Evolutionary conservation across 1,284 basidiomycete species (phyloP), one percentile per base, ranked within the genome.

Genomic region (Microbotryum violaceum): DNA sequence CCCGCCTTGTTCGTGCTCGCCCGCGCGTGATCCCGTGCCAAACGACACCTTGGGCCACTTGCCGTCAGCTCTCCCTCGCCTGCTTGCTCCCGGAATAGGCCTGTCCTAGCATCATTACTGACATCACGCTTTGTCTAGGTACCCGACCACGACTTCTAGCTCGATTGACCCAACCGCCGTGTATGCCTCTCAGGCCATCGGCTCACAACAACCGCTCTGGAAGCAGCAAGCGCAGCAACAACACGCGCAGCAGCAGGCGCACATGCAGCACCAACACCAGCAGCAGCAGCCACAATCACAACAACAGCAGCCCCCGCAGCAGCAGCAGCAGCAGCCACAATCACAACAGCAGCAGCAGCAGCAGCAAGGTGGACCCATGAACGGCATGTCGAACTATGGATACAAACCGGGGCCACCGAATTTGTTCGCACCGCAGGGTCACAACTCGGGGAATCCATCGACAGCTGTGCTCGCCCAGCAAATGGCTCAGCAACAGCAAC

Each of bases 381-480:
- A 12, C 44, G 45, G 55, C 16, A 49, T 31, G 8, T 47, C 42
- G 21, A 18, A 42, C 6, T 23, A 50, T 31, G 14, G 27, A 4
- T 56, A 14, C 47, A 57, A 44, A 49, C 20, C 16, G 25, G 46
- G 23, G 48, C 42, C 16, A 42, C 23, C 48, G 37, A 25, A 21
- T 6, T n/a, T 18, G 33, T 37, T 44, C 37, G 20, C 21, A 20
- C 49, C 47, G 46, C 51, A 53, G 23, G 20, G 16, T 45, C 37
- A 33, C 12, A 31, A 52, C 12, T 18, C 51, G 7, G 33, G 33
- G n/a, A 52, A 52, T 21, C 49, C 33, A 9, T 60, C 62, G 54
- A 49, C 62, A 1, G 33, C 60, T 14, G 52, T 66, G 4, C 53
- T 64, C 18, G 62, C 61, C 42, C 62, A 66, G 37, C 65, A 66